These are phyloP conservation scores for Aspergillus sp. DNA, from an alignment of 2,329 filamentous ascomycete genomes.

Conservation along the genomic window DNA sequence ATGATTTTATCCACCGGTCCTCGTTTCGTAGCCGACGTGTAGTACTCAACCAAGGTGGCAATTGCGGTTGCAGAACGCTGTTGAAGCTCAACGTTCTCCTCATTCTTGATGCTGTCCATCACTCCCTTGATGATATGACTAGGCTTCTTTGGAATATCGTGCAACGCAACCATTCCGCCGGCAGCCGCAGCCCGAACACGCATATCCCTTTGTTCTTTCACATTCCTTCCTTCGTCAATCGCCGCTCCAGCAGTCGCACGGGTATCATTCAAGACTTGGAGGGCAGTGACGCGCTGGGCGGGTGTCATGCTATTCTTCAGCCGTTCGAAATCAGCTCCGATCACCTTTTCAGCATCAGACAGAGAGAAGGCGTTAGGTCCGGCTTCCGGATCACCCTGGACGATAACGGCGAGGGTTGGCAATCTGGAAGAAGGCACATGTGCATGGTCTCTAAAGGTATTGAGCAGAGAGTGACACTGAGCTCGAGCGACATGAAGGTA, in stretches of 20 bases:
- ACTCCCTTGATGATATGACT: conserved; percentile 87
- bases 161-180: conserved; percentile 79
- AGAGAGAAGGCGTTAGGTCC: conserved; percentile 90
- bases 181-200: conserved; percentile 80
- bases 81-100: conserved; percentile 85
- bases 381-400: conserved; percentile 85
- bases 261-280: conserved; percentile 69
- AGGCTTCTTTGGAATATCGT: conserved; percentile 82
- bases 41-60: conserved; percentile 73
- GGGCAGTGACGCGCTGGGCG: conserved; percentile 74
- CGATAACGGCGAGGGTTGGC: conserved; percentile 75
- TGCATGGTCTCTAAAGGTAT: conserved; percentile 83
- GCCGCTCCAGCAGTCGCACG: conserved; percentile 59
- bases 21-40: conserved; percentile 67
- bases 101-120: conserved; percentile 96
- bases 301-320: conserved; percentile 83
- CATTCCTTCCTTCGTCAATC: conserved; percentile 67
- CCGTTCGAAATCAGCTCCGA: conserved; percentile 75
- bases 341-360: conserved; percentile 75
- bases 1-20: conserved; percentile 93
- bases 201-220: conserved; percentile 74
- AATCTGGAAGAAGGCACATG: conserved; percentile 68
- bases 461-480: conserved; percentile 81
- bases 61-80: conserved; percentile 77
- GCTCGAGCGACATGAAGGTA: conserved; percentile 82